Evolutionary conservation across 768 basidiomycete species (phyloP).

Genomic region (Tulasnella sp.): DNA sequence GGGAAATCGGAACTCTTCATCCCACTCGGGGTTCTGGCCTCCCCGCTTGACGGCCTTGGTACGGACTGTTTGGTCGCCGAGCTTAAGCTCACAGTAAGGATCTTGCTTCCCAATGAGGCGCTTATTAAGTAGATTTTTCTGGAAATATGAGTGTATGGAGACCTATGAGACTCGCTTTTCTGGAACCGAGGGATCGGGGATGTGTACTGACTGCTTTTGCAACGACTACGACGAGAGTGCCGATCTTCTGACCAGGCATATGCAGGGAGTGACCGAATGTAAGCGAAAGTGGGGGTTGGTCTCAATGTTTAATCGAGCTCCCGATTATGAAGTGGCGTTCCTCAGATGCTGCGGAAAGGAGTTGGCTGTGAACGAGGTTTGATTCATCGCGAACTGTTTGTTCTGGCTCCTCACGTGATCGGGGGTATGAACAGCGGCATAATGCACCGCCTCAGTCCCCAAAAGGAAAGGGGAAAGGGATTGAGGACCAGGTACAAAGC

Average conservation of each 20-base stretch:
- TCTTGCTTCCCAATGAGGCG: constrained; percentile 95
- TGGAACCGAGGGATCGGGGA: not conserved
- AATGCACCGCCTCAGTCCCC: not conserved
- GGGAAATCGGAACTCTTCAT: constrained; percentile 93
- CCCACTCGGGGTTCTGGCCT: constrained; percentile 99
- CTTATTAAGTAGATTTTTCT: constrained; percentile 90
- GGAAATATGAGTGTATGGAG: constrained; percentile 14
- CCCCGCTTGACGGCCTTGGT: constrained; percentile 93
- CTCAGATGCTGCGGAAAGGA: not conserved
- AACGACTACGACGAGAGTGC: constrained; percentile 89
- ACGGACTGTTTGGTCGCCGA: constrained; percentile 78
- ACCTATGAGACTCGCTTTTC: constrained; percentile 17
- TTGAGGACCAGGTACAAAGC: no score
- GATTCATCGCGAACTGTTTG: not conserved
- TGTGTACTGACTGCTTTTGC: constrained; percentile 74
- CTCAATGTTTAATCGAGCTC: not conserved
- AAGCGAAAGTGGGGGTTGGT: not conserved
- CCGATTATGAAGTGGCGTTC: not conserved
- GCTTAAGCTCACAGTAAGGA: constrained; percentile 79
- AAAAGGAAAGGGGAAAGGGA: no score
- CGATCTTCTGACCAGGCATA: constrained; percentile 51
- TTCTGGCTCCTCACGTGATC: not conserved
- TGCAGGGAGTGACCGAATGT: not conserved
- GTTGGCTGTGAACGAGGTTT: not conserved
- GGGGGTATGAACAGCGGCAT: not conserved